Evolutionary conservation across 768 basidiomycete species (phyloP).

Genomic region (Cyclocybe cylindracea): DNA sequence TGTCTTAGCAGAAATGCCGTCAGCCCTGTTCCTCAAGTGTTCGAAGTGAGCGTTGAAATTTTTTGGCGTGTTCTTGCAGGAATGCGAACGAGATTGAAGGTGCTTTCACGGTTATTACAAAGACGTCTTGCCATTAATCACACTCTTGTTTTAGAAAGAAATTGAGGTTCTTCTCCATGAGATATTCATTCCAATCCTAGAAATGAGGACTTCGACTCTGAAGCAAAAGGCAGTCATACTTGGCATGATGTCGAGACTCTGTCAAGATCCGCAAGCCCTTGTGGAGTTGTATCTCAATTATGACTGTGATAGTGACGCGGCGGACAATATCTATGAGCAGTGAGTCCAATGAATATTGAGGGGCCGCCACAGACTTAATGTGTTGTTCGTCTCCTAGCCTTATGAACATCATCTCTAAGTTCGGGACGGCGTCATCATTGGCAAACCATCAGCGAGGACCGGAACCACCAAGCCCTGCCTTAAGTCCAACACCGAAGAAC

Average conservation of each 20-base stretch:
- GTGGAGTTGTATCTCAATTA: conserved; percentile 99
- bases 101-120: conserved; percentile 25
- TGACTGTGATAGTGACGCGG: conserved; percentile 93
- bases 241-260: conserved; percentile 83
- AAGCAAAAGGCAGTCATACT: conserved; percentile 95
- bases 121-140: conserved; percentile 2
- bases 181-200: conserved; percentile 97
- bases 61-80: conserved; percentile 96
- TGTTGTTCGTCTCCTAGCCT: conserved; percentile 47
- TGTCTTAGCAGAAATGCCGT: conserved; percentile 94
- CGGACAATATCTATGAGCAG: conserved; percentile 98
- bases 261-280: conserved; percentile 95
- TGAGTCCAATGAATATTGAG: conserved; percentile 36
- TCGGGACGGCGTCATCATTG: conserved; percentile 62
- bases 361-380: background rate
- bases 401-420: conserved; percentile 95
- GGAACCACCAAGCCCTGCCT: conserved; percentile 64
- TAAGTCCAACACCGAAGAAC: conserved; percentile 51
- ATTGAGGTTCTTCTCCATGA: conserved; percentile 98
- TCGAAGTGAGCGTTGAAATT: conserved; percentile 97
- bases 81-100: conserved; percentile 96
- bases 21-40: conserved; percentile 93
- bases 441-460: conserved; percentile 46
- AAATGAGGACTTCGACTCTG: conserved; percentile 95
- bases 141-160: conserved; percentile 73